Conservation (phyloP, 768 basidiomycete genomes). For the Agaricus subrufescens region DNA sequence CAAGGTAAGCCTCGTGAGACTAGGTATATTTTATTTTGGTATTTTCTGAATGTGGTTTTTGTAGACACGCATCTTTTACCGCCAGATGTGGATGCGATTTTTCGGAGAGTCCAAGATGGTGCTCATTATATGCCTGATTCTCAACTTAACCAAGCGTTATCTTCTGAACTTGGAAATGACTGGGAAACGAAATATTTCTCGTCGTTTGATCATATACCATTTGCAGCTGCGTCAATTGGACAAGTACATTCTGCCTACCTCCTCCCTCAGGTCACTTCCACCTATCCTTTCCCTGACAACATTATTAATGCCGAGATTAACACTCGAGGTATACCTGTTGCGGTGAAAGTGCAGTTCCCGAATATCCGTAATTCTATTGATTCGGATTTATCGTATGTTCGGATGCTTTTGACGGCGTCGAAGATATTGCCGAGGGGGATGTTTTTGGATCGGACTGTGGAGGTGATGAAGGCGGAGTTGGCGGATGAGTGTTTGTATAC, state of each 20-base stretch:
- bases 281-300: background rate
- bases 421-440: conserved; percentile 81
- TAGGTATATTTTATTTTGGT: background rate
- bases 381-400: conserved; percentile 84
- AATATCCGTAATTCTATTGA: conserved; percentile 83
- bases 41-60: background rate
- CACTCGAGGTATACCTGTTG: conserved; percentile 35
- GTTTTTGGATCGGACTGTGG: conserved; percentile 84
- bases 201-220: conserved; percentile 79
- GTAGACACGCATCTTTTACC: conserved; percentile 87
- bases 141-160: conserved; percentile 64
- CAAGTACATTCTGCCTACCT: conserved; percentile 86
- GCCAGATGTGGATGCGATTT: conserved; percentile 81
- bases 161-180: conserved; percentile 62
- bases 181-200: conserved; percentile 66
- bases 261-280: conserved; percentile 32
- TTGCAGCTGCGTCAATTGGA: conserved; percentile 95
- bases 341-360: conserved; percentile 94
- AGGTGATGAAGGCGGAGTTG: conserved; percentile 86
- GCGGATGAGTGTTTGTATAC: conserved; percentile 90
- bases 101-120: conserved; percentile 87
- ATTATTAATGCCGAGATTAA: too few relatives aligned
- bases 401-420: conserved; percentile 75
- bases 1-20: conserved; percentile 49
- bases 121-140: conserved; percentile 99